phyloP scores from a whole-genome alignment of 225 moss, liverwort and hornwort species.

The Ulota crispa region DNA sequence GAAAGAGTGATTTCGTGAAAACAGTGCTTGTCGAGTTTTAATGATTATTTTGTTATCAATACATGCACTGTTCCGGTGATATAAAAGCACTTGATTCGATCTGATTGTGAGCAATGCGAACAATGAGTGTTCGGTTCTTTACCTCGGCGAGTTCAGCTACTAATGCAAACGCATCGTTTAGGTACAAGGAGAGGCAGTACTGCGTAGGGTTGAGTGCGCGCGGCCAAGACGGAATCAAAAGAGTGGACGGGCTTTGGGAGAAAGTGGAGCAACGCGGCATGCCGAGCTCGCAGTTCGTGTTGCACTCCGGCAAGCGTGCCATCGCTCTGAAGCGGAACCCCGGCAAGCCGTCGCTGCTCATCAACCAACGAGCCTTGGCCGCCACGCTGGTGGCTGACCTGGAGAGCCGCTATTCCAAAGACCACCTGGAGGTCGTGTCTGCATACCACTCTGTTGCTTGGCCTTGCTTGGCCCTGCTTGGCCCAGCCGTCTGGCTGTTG shows the following conservation, averaged over 20 bases:
- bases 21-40: background rate
- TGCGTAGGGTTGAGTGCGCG: constrained; percentile 58
- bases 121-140: no score
- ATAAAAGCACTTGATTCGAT: background rate
- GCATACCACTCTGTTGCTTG: constrained; percentile 18
- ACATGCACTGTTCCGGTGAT: background rate
- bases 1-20: background rate
- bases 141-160: no score
- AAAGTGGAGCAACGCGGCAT: constrained; percentile 46
- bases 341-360: constrained; percentile 57
- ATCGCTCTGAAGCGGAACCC: constrained; percentile 60
- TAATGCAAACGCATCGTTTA: background rate
- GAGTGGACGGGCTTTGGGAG: constrained; percentile 61
- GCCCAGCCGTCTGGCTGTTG: constrained; percentile 9
- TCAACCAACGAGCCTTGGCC: constrained; percentile 58
- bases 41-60: background rate
- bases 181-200: constrained; percentile 59
- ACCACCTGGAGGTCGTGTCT: constrained; percentile 46
- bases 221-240: constrained; percentile 50
- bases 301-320: constrained; percentile 48
- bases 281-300: constrained; percentile 61
- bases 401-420: constrained; percentile 45
- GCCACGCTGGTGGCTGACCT: constrained; percentile 47
- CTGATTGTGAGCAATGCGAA: no score
- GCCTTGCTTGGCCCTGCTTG: constrained; percentile 8